Conservation (phyloP, 805 yeast species). For the Maudiozyma barnettii region DNA sequence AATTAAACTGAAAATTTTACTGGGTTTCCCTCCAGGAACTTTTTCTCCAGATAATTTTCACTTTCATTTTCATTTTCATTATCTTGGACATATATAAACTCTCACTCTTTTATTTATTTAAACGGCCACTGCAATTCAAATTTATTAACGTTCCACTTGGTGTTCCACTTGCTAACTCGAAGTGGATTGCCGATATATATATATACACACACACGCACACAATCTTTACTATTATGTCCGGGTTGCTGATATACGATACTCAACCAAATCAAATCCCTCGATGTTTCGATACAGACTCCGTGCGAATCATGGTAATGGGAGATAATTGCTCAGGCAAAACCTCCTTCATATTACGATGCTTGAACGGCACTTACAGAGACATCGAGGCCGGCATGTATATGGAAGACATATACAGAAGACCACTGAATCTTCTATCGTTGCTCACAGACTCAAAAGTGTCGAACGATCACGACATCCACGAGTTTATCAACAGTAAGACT, state of each 20-base stretch:
- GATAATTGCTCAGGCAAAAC: constrained; percentile 20
- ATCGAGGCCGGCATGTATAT: constrained; percentile 2
- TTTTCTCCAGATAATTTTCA: too few species aligned
- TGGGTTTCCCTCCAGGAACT: too few species aligned
- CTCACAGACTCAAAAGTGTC: not conserved
- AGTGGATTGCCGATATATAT: too few species aligned
- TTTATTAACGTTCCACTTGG: too few species aligned
- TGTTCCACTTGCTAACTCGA: too few species aligned
- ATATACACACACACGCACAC: too few species aligned
- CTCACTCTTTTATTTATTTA: too few species aligned
- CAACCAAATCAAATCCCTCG: constrained; percentile 9
- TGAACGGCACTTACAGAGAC: constrained; percentile 9
- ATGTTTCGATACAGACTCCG: constrained; percentile 12
- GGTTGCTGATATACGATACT: constrained; percentile 7
- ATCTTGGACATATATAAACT: too few species aligned
- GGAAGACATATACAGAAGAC: constrained; percentile 16
- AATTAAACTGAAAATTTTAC: too few species aligned
- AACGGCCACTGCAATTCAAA: too few species aligned
- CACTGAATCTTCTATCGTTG: not conserved
- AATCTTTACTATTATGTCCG: constrained; percentile 4
- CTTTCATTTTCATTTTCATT: too few species aligned
- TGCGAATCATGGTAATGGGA: constrained; percentile 22
- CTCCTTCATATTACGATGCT: constrained; percentile 17
- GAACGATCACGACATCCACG: not conserved
- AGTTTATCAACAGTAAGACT: not conserved